These are phyloP conservation scores for Plasmodium chabaudi DNA, from an alignment of 169 alveolate genomes.

Conservation along the genomic window DNA sequence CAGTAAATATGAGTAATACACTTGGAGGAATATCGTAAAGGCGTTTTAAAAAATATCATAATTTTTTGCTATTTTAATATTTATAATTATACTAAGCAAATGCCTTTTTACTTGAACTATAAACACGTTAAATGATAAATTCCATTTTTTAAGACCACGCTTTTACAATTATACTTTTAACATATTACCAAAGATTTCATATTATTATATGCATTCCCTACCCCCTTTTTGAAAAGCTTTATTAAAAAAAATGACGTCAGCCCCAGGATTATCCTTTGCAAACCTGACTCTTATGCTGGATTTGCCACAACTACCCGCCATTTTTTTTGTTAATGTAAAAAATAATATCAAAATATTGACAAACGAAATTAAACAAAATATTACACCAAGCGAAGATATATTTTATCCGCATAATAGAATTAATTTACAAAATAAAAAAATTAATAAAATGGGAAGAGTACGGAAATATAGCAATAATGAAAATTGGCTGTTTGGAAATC, in stretches of 20 bases:
- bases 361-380: conserved; percentile 45
- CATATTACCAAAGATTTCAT: too few species aligned
- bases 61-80: too few species aligned
- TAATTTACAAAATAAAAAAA: conserved; percentile 78
- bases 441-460: conserved; percentile 86
- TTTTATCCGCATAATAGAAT: conserved; percentile 86
- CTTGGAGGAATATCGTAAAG: too few species aligned
- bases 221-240: too few species aligned
- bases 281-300: conserved; percentile 84
- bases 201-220: too few species aligned
- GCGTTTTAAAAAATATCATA: too few species aligned
- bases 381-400: conserved; percentile 75
- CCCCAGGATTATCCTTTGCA: conserved; percentile 84
- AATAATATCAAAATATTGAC: conserved; percentile 77
- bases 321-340: conserved; percentile 83
- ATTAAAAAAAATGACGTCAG: conserved; percentile 49
- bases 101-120: too few species aligned
- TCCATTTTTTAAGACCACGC: too few species aligned
- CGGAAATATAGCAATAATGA: conserved; percentile 79
- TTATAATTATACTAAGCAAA: too few species aligned
- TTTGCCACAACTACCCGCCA: conserved; percentile 89
- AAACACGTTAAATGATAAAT: too few species aligned
- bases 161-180: too few species aligned
- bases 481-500: conserved; percentile 65
- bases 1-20: too few species aligned